phyloP scores from a whole-genome alignment of 495 filamentous ascomycete species.

The Symbiotaphrina buchneri region DNA sequence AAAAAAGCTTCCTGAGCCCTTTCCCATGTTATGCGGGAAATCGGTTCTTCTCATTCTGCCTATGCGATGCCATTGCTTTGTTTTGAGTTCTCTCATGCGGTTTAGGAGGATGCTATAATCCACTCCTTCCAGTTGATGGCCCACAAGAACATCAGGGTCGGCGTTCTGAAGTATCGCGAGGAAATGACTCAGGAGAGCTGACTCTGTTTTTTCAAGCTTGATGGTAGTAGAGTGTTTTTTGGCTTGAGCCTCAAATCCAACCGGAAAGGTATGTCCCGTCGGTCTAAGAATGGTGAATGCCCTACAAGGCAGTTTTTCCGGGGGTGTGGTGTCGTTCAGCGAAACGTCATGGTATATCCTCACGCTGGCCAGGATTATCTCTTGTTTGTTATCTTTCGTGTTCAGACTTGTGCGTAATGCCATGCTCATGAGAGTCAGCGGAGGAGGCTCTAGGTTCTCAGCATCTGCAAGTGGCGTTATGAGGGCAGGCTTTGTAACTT shows the following conservation, averaged over 20 bases:
- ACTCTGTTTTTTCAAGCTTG: slow-evolving; percentile 61
- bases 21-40: slow-evolving; percentile 80
- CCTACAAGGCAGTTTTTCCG: slow-evolving; percentile 70
- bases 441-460: slow-evolving; percentile 52
- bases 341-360: slow-evolving; percentile 82
- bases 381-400: slow-evolving; percentile 85
- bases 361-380: slow-evolving; percentile 76
- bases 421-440: slow-evolving; percentile 84
- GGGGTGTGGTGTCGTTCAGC: slow-evolving; percentile 65
- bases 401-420: slow-evolving; percentile 76
- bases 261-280: slow-evolving; percentile 45
- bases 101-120: slow-evolving; percentile 82
- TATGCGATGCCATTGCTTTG: slow-evolving; percentile 78
- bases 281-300: slow-evolving; percentile 87
- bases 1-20: slow-evolving; percentile 71
- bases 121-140: slow-evolving; percentile 91
- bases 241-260: slow-evolving; percentile 60
- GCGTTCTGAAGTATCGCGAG: slow-evolving; percentile 65
- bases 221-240: slow-evolving; percentile 49
- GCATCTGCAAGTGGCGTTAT: slow-evolving; percentile 47
- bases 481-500: slow-evolving; percentile 49
- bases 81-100: slow-evolving; percentile 74
- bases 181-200: slow-evolving; percentile 65
- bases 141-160: slow-evolving; percentile 86
- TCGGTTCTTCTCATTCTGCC: slow-evolving; percentile 61